Conservation (phyloP, 495 filamentous ascomycete species). For the Talaromyces proteolyticus region DNA sequence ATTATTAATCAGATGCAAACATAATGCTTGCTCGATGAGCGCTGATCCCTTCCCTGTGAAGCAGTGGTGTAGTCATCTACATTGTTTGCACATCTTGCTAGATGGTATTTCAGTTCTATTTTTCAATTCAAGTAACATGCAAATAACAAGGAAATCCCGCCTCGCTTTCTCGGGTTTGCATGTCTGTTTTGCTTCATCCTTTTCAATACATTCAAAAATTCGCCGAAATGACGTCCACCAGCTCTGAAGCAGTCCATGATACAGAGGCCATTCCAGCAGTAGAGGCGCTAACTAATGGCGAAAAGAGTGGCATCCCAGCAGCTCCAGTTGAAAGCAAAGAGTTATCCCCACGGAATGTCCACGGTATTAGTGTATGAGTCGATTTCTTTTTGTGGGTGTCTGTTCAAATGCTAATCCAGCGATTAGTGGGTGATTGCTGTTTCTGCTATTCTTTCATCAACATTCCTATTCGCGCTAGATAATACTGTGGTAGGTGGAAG, state of each 20-base stretch:
- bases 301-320: background rate
- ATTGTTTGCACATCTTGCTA: background rate
- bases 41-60: background rate
- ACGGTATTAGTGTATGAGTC: background rate
- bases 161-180: background rate
- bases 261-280: background rate
- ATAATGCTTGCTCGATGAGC: no score
- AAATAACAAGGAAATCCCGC: background rate
- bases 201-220: background rate
- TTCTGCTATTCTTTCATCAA: slow-evolving; percentile 38
- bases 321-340: background rate
- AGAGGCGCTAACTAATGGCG: background rate
- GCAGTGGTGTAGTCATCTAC: background rate
- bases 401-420: background rate
- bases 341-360: background rate
- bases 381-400: background rate
- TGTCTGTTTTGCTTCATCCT: background rate
- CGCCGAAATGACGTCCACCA: background rate
- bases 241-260: background rate
- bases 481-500: slow-evolving; percentile 40
- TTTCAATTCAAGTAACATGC: background rate
- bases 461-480: slow-evolving; percentile 53
- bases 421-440: slow-evolving; percentile 34
- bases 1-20: background rate
- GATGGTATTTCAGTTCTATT: background rate